Percentiles rank a stretch among this genome's conserved stretches.
Evolutionary conservation across 2,329 filamentous ascomycete genomes (phyloP).

Genomic region (Talaromyces marneffei): DNA sequence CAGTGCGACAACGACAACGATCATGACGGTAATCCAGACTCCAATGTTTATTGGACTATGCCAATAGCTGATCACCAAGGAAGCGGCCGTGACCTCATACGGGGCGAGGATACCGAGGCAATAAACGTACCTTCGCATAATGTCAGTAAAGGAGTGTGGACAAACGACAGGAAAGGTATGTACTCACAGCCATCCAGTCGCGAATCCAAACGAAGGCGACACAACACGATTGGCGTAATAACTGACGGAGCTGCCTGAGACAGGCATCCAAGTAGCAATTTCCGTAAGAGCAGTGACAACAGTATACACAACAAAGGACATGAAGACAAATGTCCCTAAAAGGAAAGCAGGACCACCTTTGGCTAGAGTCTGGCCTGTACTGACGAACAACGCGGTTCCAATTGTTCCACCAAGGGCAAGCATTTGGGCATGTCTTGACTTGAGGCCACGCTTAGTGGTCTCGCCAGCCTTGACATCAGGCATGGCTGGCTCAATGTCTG

Average conservation of each 20-base stretch:
- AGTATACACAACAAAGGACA: conserved; percentile 43
- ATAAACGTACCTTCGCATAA: too few relatives aligned
- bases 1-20: too few relatives aligned
- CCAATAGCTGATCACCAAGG: too few relatives aligned
- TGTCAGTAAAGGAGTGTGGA: too few relatives aligned
- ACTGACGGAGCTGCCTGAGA: too few relatives aligned
- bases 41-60: too few relatives aligned
- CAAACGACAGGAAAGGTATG: too few relatives aligned
- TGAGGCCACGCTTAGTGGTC: conserved; percentile 1
- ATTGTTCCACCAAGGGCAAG: conserved; percentile 56
- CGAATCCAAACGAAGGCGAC: conserved; percentile 37
- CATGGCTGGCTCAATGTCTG: background rate
- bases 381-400: conserved; percentile 52
- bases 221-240: too few relatives aligned
- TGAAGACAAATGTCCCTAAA: conserved; percentile 47
- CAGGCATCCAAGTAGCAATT: conserved; percentile 37
- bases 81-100: too few relatives aligned
- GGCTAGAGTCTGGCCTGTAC: conserved; percentile 48
- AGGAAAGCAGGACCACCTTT: conserved; percentile 49
- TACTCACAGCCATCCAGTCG: conserved; percentile 34
- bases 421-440: conserved; percentile 48
- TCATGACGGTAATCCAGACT: too few relatives aligned
- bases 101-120: too few relatives aligned
- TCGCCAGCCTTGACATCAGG: background rate
- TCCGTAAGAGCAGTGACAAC: conserved; percentile 48